Base-by-base conservation (phyloP, 176 grass and related monocot genomes). In the Sorghum bicolor region DNA sequence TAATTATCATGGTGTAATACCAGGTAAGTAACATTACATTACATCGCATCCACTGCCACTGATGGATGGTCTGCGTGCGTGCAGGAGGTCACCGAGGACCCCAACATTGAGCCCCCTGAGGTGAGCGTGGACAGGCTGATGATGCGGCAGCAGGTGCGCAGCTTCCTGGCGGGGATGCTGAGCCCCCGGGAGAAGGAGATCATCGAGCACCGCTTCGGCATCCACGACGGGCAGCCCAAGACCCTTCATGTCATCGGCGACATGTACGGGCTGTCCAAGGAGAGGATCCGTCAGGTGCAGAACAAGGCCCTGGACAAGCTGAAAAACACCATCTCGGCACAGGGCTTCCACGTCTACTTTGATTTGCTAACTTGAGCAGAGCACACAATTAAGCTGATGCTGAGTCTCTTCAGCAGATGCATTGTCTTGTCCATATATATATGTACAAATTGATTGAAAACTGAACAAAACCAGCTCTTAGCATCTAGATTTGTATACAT, bases 221-320 rank as follows among this genome's bases (percentile, higher is more conserved):
- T 98, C 64, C 61, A 85, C 13, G 85, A 86, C 24, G 79, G 87
- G 8, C 73, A 90, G 87, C 89, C 75, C 16, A 95, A 98, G 65
- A 90, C 93, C 16, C 82, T 98, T 6, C 82, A 90, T 41, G 89
- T 93, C 38, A 98, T 98, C 64, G 96, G 96, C 10, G 47, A 78
- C 67, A 92, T 95, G 76, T 95, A 85, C 28, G 93, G 87, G 22
- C 78, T 95, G 14, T 91, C 96, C 4, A 98, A 93, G 74, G 96
- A 98, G 84, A 91, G 96, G 63, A 87, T 98, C 61, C 69, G 96
- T 55, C 96, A 98, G 82, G 85, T 98, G 39, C 93, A 93, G 80
- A 90, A 90, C 48, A 78, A 88, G 9, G 93, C 96, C 5, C 2
- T 98, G 75, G 52, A 87, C 32, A 98, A 98, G 89, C 78, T 95